Conservation (phyloP, 306 rosid species). For the Calophaca sinica region DNA sequence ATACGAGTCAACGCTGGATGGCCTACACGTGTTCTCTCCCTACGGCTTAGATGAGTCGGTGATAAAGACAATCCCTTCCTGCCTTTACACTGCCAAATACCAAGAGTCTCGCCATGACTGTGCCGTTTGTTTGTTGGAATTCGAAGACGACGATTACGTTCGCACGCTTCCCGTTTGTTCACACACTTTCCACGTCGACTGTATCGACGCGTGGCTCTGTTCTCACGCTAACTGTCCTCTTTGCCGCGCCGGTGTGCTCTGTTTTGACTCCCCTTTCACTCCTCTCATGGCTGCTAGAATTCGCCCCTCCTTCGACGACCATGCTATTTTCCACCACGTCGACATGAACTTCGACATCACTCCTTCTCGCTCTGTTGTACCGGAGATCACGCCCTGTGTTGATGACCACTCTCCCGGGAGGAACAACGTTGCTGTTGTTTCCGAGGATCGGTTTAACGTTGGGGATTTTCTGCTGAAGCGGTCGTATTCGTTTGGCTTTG, state of each 20-base stretch:
- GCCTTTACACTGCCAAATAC: slow-evolving; percentile 61
- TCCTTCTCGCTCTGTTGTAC: slow-evolving; percentile 13
- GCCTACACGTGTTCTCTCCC: slow-evolving; percentile 59
- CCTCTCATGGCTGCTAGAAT: slow-evolving; percentile 93
- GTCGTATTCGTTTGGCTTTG: slow-evolving; percentile 91
- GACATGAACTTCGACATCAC: slow-evolving; percentile 57
- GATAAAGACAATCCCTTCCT: slow-evolving; percentile 90
- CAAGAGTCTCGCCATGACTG: slow-evolving; percentile 70
- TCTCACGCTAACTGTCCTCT: slow-evolving; percentile 98
- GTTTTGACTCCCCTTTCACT: slow-evolving; percentile 79
- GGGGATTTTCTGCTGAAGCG: slow-evolving; percentile 79
- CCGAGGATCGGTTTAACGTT: slow-evolving; percentile 60
- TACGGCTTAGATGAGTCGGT: slow-evolving; percentile 89
- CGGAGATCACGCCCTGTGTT: slow-evolving; percentile 75
- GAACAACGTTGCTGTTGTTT: slow-evolving; percentile 31
- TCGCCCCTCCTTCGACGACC: slow-evolving; percentile 79
- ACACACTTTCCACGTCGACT: slow-evolving; percentile 87
- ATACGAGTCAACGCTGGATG: slow-evolving; percentile 79
- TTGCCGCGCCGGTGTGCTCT: slow-evolving; percentile 85
- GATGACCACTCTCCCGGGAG: slow-evolving; percentile 65
- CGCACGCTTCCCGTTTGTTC: slow-evolving; percentile 84
- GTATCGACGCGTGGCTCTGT: slow-evolving; percentile 93
- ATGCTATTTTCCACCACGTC: slow-evolving; percentile 53
- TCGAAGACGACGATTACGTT: slow-evolving; percentile 82
- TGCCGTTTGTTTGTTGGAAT: slow-evolving; percentile 84